phyloP scores from a whole-genome alignment of 1,284 basidiomycete genomes.

The Sanghuangporus sanghuang region DNA sequence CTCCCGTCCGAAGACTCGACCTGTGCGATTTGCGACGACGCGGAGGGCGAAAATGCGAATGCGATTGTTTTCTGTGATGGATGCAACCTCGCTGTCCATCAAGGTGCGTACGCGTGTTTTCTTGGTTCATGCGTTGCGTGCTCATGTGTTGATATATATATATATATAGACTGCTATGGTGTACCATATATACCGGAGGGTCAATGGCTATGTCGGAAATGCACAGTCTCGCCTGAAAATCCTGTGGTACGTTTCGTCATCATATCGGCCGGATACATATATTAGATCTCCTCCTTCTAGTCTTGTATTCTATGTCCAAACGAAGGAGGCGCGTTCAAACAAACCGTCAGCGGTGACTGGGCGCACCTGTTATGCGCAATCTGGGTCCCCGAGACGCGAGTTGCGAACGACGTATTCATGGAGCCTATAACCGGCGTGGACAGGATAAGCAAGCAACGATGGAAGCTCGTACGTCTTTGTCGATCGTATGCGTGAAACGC shows the following conservation, averaged over 20 bases:
- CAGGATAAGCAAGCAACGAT: slow-evolving; percentile 83
- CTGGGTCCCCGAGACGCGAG: slow-evolving; percentile 94
- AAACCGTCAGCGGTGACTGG: slow-evolving; percentile 92
- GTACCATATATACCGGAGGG: slow-evolving; percentile 99
- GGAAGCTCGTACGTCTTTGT: slow-evolving; percentile 78
- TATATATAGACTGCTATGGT: slow-evolving; percentile 85
- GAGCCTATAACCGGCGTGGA: slow-evolving; percentile 94
- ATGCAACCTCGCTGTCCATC: slow-evolving; percentile 97
- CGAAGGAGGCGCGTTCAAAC: slow-evolving; percentile 98
- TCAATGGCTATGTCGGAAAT: slow-evolving; percentile 98
- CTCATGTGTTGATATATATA: background rate
- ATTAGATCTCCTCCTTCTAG: slow-evolving; percentile 34
- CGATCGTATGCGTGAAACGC: background rate
- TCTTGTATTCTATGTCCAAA: slow-evolving; percentile 93
- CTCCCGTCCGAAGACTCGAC: slow-evolving; percentile 90
- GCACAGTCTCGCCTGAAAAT: slow-evolving; percentile 95
- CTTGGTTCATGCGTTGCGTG: background rate
- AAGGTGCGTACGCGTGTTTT: slow-evolving; percentile 51
- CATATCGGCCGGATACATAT: slow-evolving; percentile 3
- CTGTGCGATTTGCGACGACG: slow-evolving; percentile 96
- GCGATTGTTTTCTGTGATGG: slow-evolving; percentile 99
- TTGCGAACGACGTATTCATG: slow-evolving; percentile 97
- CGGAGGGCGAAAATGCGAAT: slow-evolving; percentile 97
- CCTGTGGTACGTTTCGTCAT: slow-evolving; percentile 62
- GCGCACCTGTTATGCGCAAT: slow-evolving; percentile 96